Evolutionary conservation across 2,329 filamentous ascomycete genomes (phyloP).

Genomic region (Mariannaea sp.): DNA sequence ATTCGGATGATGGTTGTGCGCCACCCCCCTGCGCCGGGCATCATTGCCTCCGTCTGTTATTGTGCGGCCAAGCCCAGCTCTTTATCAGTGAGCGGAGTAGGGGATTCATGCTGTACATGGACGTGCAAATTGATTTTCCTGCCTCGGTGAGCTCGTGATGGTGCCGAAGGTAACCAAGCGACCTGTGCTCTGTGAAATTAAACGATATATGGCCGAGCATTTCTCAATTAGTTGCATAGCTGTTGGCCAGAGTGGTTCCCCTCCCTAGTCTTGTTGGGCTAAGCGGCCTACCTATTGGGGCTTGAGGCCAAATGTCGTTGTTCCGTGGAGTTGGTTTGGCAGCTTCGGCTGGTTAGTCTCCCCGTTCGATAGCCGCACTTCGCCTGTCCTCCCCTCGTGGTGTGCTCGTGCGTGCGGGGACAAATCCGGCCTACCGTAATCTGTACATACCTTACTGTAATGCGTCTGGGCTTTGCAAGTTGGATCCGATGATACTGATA

Average conservation of each 20-base stretch:
- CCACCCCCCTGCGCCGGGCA: slow-evolving; percentile 1
- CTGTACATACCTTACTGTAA: no score
- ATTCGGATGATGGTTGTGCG: slow-evolving; percentile 12
- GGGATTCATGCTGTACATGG: no score
- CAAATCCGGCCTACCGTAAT: no score
- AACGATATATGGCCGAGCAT: no score
- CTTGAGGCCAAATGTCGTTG: slow-evolving; percentile 16
- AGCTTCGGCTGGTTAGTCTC: not conserved
- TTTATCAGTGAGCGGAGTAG: no score
- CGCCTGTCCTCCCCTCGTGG: slow-evolving; percentile 25
- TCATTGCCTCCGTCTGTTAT: not conserved
- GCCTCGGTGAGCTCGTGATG: no score
- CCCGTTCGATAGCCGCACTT: slow-evolving; percentile 25
- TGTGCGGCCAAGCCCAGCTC: no score
- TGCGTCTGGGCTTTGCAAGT: no score
- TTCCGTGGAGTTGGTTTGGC: not conserved
- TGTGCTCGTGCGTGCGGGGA: slow-evolving; percentile 15
- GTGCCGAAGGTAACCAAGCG: no score
- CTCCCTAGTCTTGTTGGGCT: not conserved
- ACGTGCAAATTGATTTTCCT: no score
- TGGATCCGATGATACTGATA: not conserved
- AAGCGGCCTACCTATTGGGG: slow-evolving; percentile 15
- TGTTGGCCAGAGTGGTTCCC: not conserved
- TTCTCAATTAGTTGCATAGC: no score
- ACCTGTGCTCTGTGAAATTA: no score